Percentiles rank a stretch among this genome's conserved stretches.
These are phyloP conservation scores for Sambucus nigra DNA, from an alignment of 129 eudicot genomes.

Conservation along the genomic window DNA sequence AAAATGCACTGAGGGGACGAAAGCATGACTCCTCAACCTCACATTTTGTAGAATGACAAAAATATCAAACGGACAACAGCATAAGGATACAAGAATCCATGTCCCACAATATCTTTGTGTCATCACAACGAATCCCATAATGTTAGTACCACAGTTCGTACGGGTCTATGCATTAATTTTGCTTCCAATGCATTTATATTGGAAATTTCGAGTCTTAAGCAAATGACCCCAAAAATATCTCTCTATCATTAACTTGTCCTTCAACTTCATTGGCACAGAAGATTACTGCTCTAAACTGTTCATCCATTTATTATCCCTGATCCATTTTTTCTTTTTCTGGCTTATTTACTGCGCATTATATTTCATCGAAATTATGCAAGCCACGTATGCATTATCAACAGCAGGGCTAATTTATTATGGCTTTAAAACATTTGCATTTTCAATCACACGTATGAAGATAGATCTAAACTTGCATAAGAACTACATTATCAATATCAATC, in stretches of 20 bases:
- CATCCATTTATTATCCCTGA: constrained; percentile 14
- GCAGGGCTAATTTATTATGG: neutral
- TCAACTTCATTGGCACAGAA: too few species aligned
- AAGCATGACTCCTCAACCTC: too few species aligned
- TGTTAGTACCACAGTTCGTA: constrained; percentile 6
- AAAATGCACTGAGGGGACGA: too few species aligned
- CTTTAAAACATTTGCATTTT: constrained; percentile 3
- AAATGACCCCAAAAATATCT: too few species aligned
- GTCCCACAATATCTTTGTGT: constrained; percentile 30
- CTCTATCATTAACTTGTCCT: too few species aligned
- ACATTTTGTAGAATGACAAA: too few species aligned
- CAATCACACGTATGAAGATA: neutral
- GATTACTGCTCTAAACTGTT: constrained; percentile 8
- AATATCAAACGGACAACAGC: constrained; percentile 7
- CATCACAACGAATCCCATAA: constrained; percentile 20
- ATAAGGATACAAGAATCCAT: constrained; percentile 21
- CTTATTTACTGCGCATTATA: constrained; percentile 3
- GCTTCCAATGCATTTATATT: too few species aligned
- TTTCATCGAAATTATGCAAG: constrained; percentile 4
- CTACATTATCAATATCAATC: neutral
- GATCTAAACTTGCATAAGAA: neutral
- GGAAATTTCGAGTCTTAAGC: too few species aligned
- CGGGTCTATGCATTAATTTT: too few species aligned
- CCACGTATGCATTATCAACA: constrained; percentile 24
- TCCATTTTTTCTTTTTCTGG: neutral